phyloP scores from a whole-genome alignment of 1,139 yeast genomes.

The Saccharomyces pastorianus region DNA sequence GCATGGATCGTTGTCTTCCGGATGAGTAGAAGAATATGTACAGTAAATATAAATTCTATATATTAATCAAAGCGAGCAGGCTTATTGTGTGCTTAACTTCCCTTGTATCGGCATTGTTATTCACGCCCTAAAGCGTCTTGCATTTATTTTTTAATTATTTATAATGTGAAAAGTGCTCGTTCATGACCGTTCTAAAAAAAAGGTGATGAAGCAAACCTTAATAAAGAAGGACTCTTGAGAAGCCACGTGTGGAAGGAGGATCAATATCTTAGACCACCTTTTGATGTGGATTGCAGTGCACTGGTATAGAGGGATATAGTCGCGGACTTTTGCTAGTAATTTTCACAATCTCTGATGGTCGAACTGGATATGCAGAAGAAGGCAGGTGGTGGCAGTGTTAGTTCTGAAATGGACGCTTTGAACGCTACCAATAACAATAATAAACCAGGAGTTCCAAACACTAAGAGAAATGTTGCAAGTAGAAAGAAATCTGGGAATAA shows the following conservation, averaged over 20 bases:
- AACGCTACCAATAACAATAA: neutral
- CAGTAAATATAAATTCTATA: neutral
- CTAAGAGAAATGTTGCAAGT: neutral
- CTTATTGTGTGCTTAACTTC: neutral
- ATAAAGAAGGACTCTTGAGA: neutral
- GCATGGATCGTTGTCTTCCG: constrained; percentile 29
- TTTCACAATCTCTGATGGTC: neutral
- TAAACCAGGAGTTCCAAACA: neutral
- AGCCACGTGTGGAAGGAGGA: neutral
- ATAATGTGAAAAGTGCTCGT: neutral
- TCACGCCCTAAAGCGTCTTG: neutral
- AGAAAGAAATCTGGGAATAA: neutral
- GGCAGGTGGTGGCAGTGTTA: neutral
- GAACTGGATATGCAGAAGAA: neutral
- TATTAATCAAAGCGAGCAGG: neutral
- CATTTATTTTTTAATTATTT: neutral
- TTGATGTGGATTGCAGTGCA: neutral
- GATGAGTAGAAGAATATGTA: constrained; percentile 8
- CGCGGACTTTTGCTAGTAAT: neutral
- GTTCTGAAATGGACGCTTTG: neutral
- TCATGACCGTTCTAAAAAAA: neutral
- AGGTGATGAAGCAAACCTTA: neutral
- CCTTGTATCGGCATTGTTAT: neutral
- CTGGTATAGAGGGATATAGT: neutral
- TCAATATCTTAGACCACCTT: neutral